Evolutionary conservation across 2,329 filamentous ascomycete species (phyloP).

Genomic region (Microdochium trichocladiopsis): DNA sequence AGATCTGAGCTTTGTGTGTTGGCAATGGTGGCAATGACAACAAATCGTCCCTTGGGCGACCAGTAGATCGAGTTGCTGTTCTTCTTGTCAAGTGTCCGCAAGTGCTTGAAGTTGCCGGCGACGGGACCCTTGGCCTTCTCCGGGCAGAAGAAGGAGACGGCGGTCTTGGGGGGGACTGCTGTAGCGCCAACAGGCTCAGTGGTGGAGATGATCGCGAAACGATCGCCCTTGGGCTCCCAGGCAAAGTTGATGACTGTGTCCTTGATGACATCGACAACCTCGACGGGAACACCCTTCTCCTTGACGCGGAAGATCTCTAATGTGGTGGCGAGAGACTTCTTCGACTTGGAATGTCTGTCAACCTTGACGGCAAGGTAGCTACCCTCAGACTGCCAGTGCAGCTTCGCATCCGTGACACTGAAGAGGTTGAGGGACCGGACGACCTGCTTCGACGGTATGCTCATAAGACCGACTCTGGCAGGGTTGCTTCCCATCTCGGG

Average conservation of each 20-base stretch:
- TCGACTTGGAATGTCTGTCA: constrained; percentile 96
- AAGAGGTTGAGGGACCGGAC: constrained; percentile 94
- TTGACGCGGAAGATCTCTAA: constrained; percentile 96
- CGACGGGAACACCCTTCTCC: constrained; percentile 96
- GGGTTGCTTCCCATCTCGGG: constrained; percentile 97
- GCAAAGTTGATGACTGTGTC: constrained; percentile 99
- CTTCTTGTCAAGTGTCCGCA: constrained; percentile 96
- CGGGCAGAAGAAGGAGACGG: constrained; percentile 92
- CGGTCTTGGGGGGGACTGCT: constrained; percentile 86
- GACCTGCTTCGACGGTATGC: constrained; percentile 87
- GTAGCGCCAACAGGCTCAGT: constrained; percentile 73
- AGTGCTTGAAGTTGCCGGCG: constrained; percentile 91
- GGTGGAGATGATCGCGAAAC: constrained; percentile 94
- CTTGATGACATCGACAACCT: constrained; percentile 96
- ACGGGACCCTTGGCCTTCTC: constrained; percentile 81
- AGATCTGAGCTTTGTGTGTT: constrained; percentile 92
- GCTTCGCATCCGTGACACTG: constrained; percentile 94
- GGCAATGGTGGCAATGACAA: constrained; percentile 86
- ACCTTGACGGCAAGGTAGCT: constrained; percentile 97
- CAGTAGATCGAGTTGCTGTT: constrained; percentile 99
- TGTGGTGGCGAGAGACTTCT: constrained; percentile 95
- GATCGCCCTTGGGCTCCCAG: constrained; percentile 97
- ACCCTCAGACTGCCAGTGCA: constrained; percentile 96
- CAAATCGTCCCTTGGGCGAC: constrained; percentile 92
- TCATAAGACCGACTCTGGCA: constrained; percentile 95